Conservation (phyloP, 352 stramenopile species). For the Globisporangium abappressorium region DNA sequence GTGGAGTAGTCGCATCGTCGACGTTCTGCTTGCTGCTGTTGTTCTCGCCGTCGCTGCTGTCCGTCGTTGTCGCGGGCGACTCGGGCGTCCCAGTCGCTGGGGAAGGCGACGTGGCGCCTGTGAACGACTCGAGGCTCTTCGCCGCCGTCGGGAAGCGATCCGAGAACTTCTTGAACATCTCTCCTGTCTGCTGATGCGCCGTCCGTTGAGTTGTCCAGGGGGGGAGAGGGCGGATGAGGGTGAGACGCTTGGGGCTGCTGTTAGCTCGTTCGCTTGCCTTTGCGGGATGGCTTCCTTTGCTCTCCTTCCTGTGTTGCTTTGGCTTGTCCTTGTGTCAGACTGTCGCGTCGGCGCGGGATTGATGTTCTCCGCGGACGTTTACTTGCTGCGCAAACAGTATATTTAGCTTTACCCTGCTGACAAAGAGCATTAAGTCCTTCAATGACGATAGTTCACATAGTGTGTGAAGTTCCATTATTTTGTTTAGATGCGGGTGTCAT, state of each 20-base stretch:
- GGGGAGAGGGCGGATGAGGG: too few species aligned
- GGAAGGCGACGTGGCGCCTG: conserved; percentile 30
- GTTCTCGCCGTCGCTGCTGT: conserved; percentile 3
- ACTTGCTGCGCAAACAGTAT: conserved; percentile 4
- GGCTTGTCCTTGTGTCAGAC: background rate
- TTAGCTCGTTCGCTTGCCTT: background rate
- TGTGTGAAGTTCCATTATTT: too few species aligned
- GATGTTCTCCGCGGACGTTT: conserved; percentile 11
- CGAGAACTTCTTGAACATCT: conserved; percentile 79
- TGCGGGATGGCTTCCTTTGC: conserved; percentile 12
- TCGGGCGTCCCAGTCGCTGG: conserved; percentile 9
- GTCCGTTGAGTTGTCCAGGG: background rate
- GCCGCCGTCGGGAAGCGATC: conserved; percentile 71
- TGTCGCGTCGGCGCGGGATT: conserved; percentile 1
- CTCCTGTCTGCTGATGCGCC: background rate
- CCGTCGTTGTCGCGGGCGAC: background rate
- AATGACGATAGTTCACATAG: too few species aligned
- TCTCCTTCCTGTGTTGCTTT: background rate
- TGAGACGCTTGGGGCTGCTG: too few species aligned
- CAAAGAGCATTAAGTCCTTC: background rate
- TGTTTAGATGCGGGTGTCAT: background rate
- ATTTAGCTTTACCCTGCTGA: background rate
- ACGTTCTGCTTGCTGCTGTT: conserved; percentile 9
- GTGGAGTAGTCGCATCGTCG: background rate
- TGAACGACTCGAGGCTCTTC: conserved; percentile 67